phyloP scores from a whole-genome alignment of 2,329 filamentous ascomycete species.

The Alternaria arbusti region DNA sequence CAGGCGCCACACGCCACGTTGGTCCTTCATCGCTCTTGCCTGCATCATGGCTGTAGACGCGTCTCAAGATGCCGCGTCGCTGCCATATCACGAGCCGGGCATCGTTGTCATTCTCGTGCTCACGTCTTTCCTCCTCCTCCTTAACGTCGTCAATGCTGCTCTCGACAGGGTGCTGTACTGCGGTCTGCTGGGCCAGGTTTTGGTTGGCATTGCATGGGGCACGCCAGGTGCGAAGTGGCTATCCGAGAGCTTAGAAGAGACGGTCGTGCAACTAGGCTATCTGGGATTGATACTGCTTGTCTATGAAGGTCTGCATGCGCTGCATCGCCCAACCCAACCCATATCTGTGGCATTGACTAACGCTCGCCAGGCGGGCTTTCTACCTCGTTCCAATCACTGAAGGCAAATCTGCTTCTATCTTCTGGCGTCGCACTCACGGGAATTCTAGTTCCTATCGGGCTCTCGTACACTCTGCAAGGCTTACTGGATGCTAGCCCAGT shows the following conservation, averaged over 20 bases:
- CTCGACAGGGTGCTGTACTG: slow-evolving; percentile 70
- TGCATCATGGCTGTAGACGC: slow-evolving; percentile 29
- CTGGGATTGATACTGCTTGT: slow-evolving; percentile 75
- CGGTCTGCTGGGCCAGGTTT: slow-evolving; percentile 73
- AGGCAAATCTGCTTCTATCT: slow-evolving; percentile 67
- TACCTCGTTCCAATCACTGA: slow-evolving; percentile 61
- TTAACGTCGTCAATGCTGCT: slow-evolving; percentile 64
- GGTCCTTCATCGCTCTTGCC: slow-evolving; percentile 17
- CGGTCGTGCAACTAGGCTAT: slow-evolving; percentile 72
- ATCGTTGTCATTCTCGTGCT: slow-evolving; percentile 66
- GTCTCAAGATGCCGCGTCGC: slow-evolving; percentile 30
- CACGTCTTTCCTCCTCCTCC: slow-evolving; percentile 66
- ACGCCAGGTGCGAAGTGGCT: slow-evolving; percentile 70
- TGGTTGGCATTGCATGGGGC: slow-evolving; percentile 74
- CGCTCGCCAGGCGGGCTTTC: slow-evolving; percentile 61
- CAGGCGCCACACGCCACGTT: slow-evolving; percentile 9
- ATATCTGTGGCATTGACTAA: slow-evolving; percentile 7
- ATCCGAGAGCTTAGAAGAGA: slow-evolving; percentile 57
- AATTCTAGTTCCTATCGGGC: slow-evolving; percentile 66
- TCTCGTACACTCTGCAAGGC: slow-evolving; percentile 67
- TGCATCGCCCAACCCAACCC: background rate
- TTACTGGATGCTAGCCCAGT: slow-evolving; percentile 60
- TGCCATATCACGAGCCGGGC: slow-evolving; percentile 68
- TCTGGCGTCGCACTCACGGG: slow-evolving; percentile 69
- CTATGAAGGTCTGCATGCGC: slow-evolving; percentile 63